Evolutionary conservation across 306 rosid genomes (phyloP).

Genomic region (Myrica gale): DNA sequence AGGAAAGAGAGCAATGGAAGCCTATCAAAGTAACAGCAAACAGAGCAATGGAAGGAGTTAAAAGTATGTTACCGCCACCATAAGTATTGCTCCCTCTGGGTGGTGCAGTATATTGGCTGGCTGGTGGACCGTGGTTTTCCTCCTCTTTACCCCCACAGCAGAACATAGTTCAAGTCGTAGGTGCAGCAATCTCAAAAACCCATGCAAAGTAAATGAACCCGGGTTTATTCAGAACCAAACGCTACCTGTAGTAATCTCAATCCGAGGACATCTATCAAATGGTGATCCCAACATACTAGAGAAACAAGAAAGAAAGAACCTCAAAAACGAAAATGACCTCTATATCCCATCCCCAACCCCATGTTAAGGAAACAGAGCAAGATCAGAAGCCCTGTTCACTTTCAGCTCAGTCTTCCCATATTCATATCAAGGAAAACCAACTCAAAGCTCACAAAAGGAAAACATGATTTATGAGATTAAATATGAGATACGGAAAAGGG

Average conservation of each 20-base stretch:
- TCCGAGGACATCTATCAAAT: constrained; percentile 3
- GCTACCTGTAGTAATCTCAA: constrained; percentile 7
- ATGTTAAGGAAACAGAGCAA: too few relatives aligned
- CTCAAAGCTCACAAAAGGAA: too few relatives aligned
- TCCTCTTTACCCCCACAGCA: constrained; percentile 88
- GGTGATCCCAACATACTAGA: not conserved
- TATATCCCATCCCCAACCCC: not conserved
- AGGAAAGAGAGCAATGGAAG: not conserved
- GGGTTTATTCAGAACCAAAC: constrained; percentile 29
- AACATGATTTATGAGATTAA: too few relatives aligned
- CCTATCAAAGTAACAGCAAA: not conserved
- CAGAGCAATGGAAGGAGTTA: not conserved
- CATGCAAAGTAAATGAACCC: constrained; percentile 33
- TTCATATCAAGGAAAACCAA: too few relatives aligned
- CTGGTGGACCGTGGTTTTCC: constrained; percentile 62
- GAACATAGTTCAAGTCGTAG: constrained; percentile 56
- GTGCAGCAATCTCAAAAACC: constrained; percentile 40
- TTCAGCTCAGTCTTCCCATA: too few relatives aligned
- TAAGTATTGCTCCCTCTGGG: constrained; percentile 63
- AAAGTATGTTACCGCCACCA: constrained; percentile 43
- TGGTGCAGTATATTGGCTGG: constrained; percentile 62
- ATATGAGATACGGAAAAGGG: too few relatives aligned
- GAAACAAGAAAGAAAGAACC: not conserved
- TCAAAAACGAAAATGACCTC: not conserved
- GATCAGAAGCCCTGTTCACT: too few relatives aligned